These are phyloP conservation scores for Fusarium guadeloupense DNA, from an alignment of 2,329 filamentous ascomycete genomes.

Conservation along the genomic window DNA sequence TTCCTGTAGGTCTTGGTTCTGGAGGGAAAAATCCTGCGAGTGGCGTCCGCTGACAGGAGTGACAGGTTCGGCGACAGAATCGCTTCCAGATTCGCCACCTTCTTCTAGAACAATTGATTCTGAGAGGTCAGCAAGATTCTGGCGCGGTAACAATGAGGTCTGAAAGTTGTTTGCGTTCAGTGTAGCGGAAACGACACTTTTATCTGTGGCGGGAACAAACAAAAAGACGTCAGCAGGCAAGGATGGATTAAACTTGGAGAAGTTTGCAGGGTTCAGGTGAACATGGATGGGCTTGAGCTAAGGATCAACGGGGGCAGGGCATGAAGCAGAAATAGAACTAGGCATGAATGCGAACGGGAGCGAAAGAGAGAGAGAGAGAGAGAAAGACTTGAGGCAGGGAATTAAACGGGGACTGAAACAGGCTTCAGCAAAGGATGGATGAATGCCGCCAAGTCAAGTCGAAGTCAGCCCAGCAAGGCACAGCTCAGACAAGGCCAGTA, in stretches of 20 bases:
- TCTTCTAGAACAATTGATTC: slow-evolving; percentile 62
- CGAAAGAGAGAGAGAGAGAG: no score
- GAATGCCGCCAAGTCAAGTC: slow-evolving; percentile 16
- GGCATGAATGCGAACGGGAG: slow-evolving; percentile 6
- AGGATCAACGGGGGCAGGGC: slow-evolving; percentile 10
- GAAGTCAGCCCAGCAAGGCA: slow-evolving; percentile 24
- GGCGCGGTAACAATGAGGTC: slow-evolving; percentile 55
- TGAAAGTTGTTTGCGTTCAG: slow-evolving; percentile 39
- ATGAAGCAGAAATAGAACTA: slow-evolving; percentile 35
- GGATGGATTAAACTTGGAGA: slow-evolving; percentile 35
- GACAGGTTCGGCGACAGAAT: slow-evolving; percentile 67
- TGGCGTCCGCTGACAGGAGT: slow-evolving; percentile 67
- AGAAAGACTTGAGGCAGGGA: no score
- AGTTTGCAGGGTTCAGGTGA: slow-evolving; percentile 23
- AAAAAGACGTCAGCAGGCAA: slow-evolving; percentile 43
- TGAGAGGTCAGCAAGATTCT: slow-evolving; percentile 60
- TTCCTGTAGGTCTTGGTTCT: slow-evolving; percentile 52
- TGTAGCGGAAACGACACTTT: slow-evolving; percentile 39
- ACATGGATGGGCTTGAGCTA: slow-evolving; percentile 18
- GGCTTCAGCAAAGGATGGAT: slow-evolving; percentile 14
- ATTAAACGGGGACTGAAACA: slow-evolving; percentile 22
- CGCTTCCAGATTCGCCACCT: slow-evolving; percentile 68
- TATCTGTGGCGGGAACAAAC: slow-evolving; percentile 37
- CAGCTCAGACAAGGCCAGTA: background rate
- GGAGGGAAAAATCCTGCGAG: slow-evolving; percentile 63